Conservation (phyloP, 768 basidiomycete genomes). For the Trametes meyenii region DNA sequence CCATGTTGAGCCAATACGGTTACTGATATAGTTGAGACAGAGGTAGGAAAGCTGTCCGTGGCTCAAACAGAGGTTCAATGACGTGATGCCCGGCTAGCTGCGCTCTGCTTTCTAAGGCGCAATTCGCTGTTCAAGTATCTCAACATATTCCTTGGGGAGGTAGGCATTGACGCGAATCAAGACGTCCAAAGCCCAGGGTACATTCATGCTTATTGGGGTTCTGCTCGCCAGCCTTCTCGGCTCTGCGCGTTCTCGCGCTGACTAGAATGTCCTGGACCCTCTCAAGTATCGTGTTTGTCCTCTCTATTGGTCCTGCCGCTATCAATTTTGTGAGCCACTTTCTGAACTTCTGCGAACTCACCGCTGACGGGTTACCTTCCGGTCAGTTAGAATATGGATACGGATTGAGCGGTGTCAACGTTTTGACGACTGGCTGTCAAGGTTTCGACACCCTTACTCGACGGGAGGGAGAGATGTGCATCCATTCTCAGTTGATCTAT, state of each 20-base stretch:
- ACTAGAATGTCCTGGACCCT: slow-evolving; percentile 1
- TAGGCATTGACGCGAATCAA: neutral
- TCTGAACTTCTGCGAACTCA: neutral
- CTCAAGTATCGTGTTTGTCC: neutral
- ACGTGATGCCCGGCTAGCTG: neutral
- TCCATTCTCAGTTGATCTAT: no score
- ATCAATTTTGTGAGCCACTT: neutral
- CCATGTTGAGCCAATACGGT: neutral
- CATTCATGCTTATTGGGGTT: neutral
- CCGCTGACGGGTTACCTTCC: neutral
- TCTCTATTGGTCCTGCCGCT: neutral
- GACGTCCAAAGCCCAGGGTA: neutral
- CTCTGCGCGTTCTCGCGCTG: slow-evolving; percentile 7
- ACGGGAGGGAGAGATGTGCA: neutral
- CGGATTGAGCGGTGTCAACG: neutral
- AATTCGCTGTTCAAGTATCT: neutral
- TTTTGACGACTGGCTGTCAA: neutral
- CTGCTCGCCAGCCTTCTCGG: neutral
- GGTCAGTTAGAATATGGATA: neutral
- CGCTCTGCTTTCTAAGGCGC: neutral
- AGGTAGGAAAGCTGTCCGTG: neutral
- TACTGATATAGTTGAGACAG: neutral
- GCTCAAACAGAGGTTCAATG: neutral
- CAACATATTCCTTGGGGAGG: neutral
- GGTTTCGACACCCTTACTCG: neutral